Conservation (phyloP, 1,284 basidiomycete genomes). For the Cryptococcus sp. region DNA sequence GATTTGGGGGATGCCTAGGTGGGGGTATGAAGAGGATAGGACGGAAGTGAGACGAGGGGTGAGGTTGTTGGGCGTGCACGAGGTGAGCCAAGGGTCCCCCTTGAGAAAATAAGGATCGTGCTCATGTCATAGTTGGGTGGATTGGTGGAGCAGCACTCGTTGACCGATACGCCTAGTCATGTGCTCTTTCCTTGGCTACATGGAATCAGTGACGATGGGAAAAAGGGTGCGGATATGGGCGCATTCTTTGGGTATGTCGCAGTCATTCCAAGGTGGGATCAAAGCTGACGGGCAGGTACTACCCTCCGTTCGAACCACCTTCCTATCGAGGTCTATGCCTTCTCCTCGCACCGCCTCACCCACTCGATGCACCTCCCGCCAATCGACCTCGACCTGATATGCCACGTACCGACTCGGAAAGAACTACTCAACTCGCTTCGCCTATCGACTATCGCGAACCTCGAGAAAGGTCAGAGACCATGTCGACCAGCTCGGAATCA, state of each 20-base stretch:
- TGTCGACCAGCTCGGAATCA: slow-evolving; percentile 36
- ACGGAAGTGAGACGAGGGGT: slow-evolving; percentile 40
- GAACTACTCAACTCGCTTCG: not conserved
- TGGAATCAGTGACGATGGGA: slow-evolving; percentile 45
- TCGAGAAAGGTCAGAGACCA: slow-evolving; percentile 27
- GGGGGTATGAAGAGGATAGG: slow-evolving; percentile 41
- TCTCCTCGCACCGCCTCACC: slow-evolving; percentile 37
- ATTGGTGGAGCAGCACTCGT: slow-evolving; percentile 37
- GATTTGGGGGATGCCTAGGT: slow-evolving; percentile 44
- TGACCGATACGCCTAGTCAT: slow-evolving; percentile 42
- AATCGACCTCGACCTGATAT: slow-evolving; percentile 3
- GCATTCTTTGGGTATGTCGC: slow-evolving; percentile 43
- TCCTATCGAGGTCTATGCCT: slow-evolving; percentile 43
- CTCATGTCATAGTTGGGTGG: slow-evolving; percentile 23
- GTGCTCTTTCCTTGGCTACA: slow-evolving; percentile 47
- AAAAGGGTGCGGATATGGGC: slow-evolving; percentile 40
- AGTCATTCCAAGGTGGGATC: not conserved
- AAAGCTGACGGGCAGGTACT: slow-evolving; percentile 12
- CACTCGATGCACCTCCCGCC: slow-evolving; percentile 14
- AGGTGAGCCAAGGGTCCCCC: slow-evolving; percentile 19
- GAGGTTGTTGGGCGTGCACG: slow-evolving; percentile 38
- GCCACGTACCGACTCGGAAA: slow-evolving; percentile 3
- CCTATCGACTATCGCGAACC: slow-evolving; percentile 8
- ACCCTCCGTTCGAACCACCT: slow-evolving; percentile 42
- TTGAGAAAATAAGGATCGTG: not conserved